Percentiles rank a stretch among this genome's conserved stretches.
Conservation (phyloP, 208 protist species). For the Porcisia hertigi region DNA sequence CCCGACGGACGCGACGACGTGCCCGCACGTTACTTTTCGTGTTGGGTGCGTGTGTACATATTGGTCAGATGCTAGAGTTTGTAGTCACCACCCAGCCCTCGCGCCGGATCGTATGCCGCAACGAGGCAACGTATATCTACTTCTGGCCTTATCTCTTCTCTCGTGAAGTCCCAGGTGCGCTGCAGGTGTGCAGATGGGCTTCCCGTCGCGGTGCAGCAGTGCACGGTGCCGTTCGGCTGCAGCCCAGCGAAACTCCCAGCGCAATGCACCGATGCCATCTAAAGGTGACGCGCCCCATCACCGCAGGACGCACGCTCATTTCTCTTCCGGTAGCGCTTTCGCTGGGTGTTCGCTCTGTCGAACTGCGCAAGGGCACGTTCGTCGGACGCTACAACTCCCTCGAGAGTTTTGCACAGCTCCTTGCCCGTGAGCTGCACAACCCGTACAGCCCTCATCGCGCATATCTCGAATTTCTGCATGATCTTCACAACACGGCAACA, state of each 20-base stretch:
- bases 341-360: slow-evolving; percentile 23
- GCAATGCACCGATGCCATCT: slow-evolving; percentile 34
- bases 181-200: slow-evolving; percentile 67
- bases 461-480: slow-evolving; percentile 88
- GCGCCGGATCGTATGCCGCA: slow-evolving; percentile 64
- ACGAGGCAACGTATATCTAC: slow-evolving; percentile 56
- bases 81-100: slow-evolving; percentile 31
- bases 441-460: slow-evolving; percentile 43
- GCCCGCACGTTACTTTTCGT: background rate
- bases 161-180: slow-evolving; percentile 55
- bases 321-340: slow-evolving; percentile 62
- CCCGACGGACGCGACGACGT: background rate
- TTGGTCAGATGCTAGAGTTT: slow-evolving; percentile 50
- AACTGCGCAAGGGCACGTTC: slow-evolving; percentile 23
- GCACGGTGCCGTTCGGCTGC: slow-evolving; percentile 61
- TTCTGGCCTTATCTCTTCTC: slow-evolving; percentile 81
- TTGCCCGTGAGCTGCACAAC: slow-evolving; percentile 81
- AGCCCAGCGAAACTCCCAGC: slow-evolving; percentile 12
- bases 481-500: slow-evolving; percentile 71
- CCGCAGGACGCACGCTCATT: slow-evolving; percentile 43
- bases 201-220: slow-evolving; percentile 63
- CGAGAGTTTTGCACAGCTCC: slow-evolving; percentile 45
- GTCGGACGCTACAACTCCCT: slow-evolving; percentile 33
- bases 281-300: slow-evolving; percentile 46
- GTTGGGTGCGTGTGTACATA: background rate